Evolutionary conservation across 495 filamentous ascomycete genomes (phyloP), one percentile per base, ranked within the genome.

Genomic region (Trichoderma erinaceum): DNA sequence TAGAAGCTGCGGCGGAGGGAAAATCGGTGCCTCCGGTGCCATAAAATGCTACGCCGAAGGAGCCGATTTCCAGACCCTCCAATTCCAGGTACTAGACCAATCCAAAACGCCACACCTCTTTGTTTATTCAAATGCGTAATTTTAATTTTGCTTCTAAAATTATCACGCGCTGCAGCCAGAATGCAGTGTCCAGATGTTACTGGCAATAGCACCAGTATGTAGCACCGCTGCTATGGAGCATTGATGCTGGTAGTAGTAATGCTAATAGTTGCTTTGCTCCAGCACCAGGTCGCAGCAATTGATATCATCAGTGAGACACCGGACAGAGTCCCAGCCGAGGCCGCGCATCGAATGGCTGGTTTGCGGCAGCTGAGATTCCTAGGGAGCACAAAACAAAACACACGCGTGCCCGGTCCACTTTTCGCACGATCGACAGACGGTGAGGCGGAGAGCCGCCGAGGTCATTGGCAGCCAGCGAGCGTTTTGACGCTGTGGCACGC

Each of bases 81-180:
- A 48, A 48, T 48, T n/a, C n/a, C 44, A 15, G 35, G 35, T 7
- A 38, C 35, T 38, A 61, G 56, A 61, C 23, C 23, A 61, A 8
- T 18, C 56, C 23, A 23, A 21, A 56, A n/a, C 50, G 50, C n/a
- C 50, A 21, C 18, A 21, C 18, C 50, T 5, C 50, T 23, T 11
- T 25, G 50, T n/a, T n/a, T n/a, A 16, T 10, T 46, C 21, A 3
- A n/a, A 48, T 56, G 50, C 50, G 50, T 56, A 56, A 56, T 61
- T 32, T 29, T 18, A 32, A 32, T 25, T 61, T 3, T 61, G 56
- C 56, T 61, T 61, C 56, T 61, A 61, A 61, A 61, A 61, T 61
- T 61, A 61, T 61, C 56, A 61, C 56, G 56, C 56, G 56, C 23
- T 29, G 23, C 4, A 25, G 23, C 56, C 5, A 61, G 13, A 32